Evolutionary conservation across 495 filamentous ascomycete species (phyloP), one percentile per base, ranked within the genome.

Genomic region (Pseudoneurospora amorphoporcata): DNA sequence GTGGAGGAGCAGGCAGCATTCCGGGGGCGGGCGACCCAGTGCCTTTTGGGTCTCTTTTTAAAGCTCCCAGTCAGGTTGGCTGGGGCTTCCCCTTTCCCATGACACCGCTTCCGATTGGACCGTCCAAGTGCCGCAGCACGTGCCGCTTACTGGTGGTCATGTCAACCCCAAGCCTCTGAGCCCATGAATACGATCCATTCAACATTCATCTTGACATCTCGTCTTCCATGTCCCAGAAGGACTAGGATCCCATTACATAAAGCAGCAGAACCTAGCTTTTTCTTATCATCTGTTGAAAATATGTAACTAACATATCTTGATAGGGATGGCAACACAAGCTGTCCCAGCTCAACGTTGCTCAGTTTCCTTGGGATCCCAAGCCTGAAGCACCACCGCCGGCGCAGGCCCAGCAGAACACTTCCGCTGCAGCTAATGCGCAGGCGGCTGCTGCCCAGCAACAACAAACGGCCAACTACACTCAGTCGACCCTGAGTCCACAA

Each of bases 321-420:
- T 78, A 99, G 95, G 91, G 87, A 82, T 99, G 96, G 96, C 95
- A 98, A 82, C 85, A 87, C 72, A 97, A 94, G 82, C 88, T 98
- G 29, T 91, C 95, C 0, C 88, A 89, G 75, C 87, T 94, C 68
- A 87, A 90, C 68, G 88, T 97, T 73, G 96, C 94, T 70, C 84
- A 88, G 45, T 98, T 98, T 82, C 96, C 96, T 32, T 99, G 96
- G 96, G 96, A 98, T 77, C 95, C 95, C 74, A 87, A 86, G 82
- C 86, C 82, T 68, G 87, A 86, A 65, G 84, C 84, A 53, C 78
- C 79, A 72, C 85, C 83, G 29, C 75, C 81, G 53, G 77, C 85
- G 14, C 72, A 85, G 32, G 70, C 77, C 23, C 32, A 71, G 29
- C 76, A 80, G 12, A 43, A 41, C 42, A 83, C 83, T 58, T 74